These are phyloP conservation scores for Acer negundo DNA, from an alignment of 345 rosid species.

Conservation along the genomic window DNA sequence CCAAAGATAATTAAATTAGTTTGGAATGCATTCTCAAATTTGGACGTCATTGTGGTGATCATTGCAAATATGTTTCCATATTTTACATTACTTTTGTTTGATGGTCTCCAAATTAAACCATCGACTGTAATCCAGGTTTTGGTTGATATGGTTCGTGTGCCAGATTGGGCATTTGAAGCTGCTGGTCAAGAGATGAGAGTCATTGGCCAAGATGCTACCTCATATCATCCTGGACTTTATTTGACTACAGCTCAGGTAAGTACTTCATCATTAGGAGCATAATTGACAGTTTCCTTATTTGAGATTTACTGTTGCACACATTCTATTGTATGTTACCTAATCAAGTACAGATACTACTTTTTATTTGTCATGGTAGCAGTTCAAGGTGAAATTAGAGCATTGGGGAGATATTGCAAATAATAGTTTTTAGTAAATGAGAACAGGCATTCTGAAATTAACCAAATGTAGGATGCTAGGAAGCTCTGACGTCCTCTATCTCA, in stretches of 20 bases:
- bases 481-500: neutral
- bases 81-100: neutral
- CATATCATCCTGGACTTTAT: conserved; percentile 97
- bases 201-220: conserved; percentile 85
- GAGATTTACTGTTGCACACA: neutral
- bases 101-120: neutral
- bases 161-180: conserved; percentile 99
- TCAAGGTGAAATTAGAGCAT: neutral
- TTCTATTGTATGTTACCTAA: neutral
- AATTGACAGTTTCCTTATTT: neutral
- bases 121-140: conserved; percentile 57
- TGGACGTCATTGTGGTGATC: neutral
- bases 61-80: neutral
- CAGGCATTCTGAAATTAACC: neutral
- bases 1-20: neutral
- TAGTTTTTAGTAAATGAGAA: neutral
- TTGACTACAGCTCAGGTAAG: conserved; percentile 90
- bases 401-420: neutral
- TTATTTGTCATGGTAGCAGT: neutral
- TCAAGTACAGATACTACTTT: no score
- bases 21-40: neutral
- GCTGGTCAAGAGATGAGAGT: conserved; percentile 99
- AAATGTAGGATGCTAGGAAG: neutral
- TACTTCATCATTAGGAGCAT: conserved; percentile 2
- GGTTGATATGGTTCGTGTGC: conserved; percentile 93